Base-by-base conservation (phyloP, 1,139 yeast genomes). In the Pichia terricola region DNA sequence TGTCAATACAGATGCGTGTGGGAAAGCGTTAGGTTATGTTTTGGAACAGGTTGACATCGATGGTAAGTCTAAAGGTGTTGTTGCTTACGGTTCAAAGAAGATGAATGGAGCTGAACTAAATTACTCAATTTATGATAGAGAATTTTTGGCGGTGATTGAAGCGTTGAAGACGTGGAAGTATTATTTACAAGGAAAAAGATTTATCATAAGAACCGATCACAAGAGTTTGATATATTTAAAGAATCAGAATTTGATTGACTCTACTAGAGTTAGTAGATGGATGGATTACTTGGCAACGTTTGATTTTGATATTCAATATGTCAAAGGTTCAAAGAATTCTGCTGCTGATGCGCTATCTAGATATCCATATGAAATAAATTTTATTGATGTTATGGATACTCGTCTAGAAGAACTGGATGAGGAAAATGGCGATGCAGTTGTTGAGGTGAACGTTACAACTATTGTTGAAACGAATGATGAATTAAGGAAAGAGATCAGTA, bases 1-100 rank as follows among this genome's bases (percentile, higher is more conserved):
- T n/a, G n/a, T n/a, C n/a, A 37, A 34, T 35, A 39, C 42, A 5
- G 45, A 42, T 40, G 43, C 43, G 3, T 32, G 45, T 33, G 40
- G 37, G 9, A 37, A 2, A 22, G 34, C 38, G 4, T 31, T 40
- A 36, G 43, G 40, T 27, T 40, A 31, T 39, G 31, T 34, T 7
- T 16, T 43, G n/a, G 40, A 40, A 40, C 43, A 43, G 26, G 26
- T 37, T 7, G 40, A 43, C n/a, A 31, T n/a, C 5, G 11, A 32
- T 3, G 37, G 39, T 7, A 42, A 42, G 31, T 11, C n/a, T 2
- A 5, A 35, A 16, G 39, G 39, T 4, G 34, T 37, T 5, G 26
- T 37, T n/a, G 39, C 39, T 28, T 28, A 37, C 27, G 39, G 39
- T 4, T 37, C 39, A 9, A 28, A 37, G 39, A 37, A 35, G 26